phyloP scores from a whole-genome alignment of 345 rosid species.

The Isatis tinctoria region DNA sequence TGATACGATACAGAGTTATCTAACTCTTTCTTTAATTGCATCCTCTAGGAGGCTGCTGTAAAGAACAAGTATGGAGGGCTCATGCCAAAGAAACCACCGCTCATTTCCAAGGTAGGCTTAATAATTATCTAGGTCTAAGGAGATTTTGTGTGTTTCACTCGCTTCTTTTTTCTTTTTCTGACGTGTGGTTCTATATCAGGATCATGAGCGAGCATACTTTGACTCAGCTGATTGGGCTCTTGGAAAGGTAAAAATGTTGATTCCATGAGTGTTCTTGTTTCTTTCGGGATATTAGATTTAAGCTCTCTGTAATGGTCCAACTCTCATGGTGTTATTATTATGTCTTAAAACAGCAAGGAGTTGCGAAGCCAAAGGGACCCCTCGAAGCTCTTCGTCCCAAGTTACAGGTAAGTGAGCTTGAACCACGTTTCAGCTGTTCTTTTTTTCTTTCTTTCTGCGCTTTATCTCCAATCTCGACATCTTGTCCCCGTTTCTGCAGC shows the following conservation, averaged over 20 bases:
- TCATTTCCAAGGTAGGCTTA: conserved; percentile 76
- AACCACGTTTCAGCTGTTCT: not conserved
- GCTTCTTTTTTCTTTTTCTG: not conserved
- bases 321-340: conserved; percentile 9
- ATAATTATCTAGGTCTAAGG: not conserved
- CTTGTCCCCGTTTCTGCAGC: conserved; percentile 40
- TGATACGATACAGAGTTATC: not conserved
- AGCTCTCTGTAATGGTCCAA: not conserved
- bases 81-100: conserved; percentile 97
- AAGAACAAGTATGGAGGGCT: conserved; percentile 97
- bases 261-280: not conserved
- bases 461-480: not conserved
- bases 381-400: conserved; percentile 99
- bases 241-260: conserved; percentile 67
- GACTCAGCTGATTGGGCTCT: conserved; percentile 99
- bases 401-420: conserved; percentile 60
- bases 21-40: conserved; percentile 2
- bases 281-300: not conserved
- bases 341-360: conserved; percentile 79
- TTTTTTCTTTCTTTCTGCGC: not conserved
- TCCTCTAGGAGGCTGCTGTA: conserved; percentile 58
- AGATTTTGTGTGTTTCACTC: not conserved
- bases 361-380: conserved; percentile 96
- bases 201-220: conserved; percentile 95
- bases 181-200: conserved; percentile 41